Evolutionary conservation across 2,329 filamentous ascomycete genomes (phyloP), one percentile per base, ranked within the genome.

Genomic region (Sporothrix pseudoabietina): DNA sequence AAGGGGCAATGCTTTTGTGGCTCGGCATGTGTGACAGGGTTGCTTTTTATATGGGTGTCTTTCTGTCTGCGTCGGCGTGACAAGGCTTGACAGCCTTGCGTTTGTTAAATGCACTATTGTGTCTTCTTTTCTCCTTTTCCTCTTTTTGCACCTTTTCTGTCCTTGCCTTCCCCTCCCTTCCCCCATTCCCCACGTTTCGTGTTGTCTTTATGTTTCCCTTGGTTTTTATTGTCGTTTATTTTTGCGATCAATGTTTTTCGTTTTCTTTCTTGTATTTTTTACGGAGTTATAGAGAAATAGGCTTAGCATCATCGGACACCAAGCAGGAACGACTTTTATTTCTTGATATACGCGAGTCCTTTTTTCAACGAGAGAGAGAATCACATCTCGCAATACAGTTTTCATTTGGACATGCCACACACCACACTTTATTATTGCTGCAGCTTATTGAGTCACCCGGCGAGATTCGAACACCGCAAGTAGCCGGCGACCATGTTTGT

Each of bases 201-300:
- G n/a, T 52, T 68, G 26, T 35, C 32, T 12, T 49, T 35, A n/a
- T 68, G 35, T 49, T 49, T 12, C 0, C 4, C 22, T 52, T 49
- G 19, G 6, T 10, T 26, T 26, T 26, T 39, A 26, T 4, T 32
- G 12, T 30, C 26, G 8, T 68, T 10, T 68, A 30, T 16, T 55
- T 19, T 26, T 35, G 1, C 65, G 26, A 52, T 16, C 4, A 32
- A 35, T 44, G 14, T 35, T 52, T 61, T 55, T 8, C 35, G 1
- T 35, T 35, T 52, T 52, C 7, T 55, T 12, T 3, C 30, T 66
- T 66, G 61, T 66, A 66, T 66, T 66, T 66, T 44, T 12, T 22
- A 30, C 22, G 61, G 61, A 26, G 61, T 47, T 66, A 41, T 47
- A 66, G 39, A 66, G 57, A 61, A n/a, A 66, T 66, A 12, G 61